These are phyloP conservation scores for Eucalyptus brandiana DNA, from an alignment of 345 rosid genomes.

Conservation along the genomic window DNA sequence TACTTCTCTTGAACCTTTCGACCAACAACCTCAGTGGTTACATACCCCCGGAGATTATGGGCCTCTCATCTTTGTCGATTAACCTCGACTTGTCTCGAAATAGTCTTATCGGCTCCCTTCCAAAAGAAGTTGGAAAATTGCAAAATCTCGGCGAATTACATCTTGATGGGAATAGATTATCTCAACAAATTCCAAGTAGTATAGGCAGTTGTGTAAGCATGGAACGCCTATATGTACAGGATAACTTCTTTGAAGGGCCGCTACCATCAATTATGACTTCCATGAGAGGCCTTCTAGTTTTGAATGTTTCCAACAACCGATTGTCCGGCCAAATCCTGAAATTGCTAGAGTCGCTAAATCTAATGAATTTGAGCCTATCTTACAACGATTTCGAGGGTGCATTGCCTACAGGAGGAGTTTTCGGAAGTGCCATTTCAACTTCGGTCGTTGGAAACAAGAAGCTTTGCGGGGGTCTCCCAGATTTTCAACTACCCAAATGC, in stretches of 20 bases:
- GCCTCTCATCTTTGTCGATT: neutral
- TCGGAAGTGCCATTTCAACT: neutral
- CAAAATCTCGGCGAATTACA: fast-evolving
- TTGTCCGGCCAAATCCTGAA: neutral
- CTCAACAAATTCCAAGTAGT: neutral
- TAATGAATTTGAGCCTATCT: neutral
- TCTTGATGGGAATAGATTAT: neutral
- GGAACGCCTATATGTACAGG: neutral
- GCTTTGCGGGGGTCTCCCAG: neutral
- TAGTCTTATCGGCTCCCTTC: neutral
- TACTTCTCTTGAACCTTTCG: no score
- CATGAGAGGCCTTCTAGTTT: neutral
- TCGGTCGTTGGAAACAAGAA: neutral
- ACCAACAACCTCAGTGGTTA: neutral
- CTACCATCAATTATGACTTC: neutral
- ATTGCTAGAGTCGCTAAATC: neutral
- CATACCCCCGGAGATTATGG: fast-evolving
- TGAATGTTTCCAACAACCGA: neutral
- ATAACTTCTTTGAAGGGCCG: neutral
- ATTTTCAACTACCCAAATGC: neutral
- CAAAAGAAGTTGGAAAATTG: neutral
- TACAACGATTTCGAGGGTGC: neutral
- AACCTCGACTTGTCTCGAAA: neutral
- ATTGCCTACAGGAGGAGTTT: neutral
- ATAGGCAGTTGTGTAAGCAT: neutral